These are phyloP conservation scores for Solanum ossicruentum DNA, from an alignment of 257 asterid species.

Conservation along the genomic window DNA sequence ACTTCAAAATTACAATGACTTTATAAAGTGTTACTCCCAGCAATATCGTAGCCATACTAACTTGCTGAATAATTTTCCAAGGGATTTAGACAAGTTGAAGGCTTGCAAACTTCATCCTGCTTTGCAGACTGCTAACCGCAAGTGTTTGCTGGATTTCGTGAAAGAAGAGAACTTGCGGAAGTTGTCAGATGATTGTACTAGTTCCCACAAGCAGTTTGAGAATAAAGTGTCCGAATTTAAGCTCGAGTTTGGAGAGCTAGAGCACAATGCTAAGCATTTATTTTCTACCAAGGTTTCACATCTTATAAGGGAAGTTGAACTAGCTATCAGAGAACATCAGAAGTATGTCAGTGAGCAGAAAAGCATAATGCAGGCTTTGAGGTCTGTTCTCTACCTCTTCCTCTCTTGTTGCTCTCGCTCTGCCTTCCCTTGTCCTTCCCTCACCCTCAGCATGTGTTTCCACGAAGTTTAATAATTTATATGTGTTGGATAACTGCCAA, in stretches of 20 bases:
- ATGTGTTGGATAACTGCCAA: not conserved
- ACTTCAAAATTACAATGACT: conserved; percentile 62
- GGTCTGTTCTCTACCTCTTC: conserved; percentile 30
- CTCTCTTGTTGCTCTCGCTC: not conserved
- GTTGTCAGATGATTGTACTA: conserved; percentile 69
- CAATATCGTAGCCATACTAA: conserved; percentile 63
- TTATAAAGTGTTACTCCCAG: conserved; percentile 61
- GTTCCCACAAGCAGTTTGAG: conserved; percentile 88
- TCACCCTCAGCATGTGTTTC: not conserved
- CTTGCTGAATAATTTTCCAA: conserved; percentile 59
- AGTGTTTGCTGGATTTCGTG: conserved; percentile 76
- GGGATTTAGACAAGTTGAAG: conserved; percentile 74
- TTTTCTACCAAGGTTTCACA: conserved; percentile 63
- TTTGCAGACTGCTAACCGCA: conserved; percentile 48
- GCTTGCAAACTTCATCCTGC: conserved; percentile 64
- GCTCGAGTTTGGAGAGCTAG: conserved; percentile 80
- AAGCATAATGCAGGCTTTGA: conserved; percentile 88
- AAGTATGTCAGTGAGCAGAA: conserved; percentile 60
- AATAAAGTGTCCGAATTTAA: conserved; percentile 76
- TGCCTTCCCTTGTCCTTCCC: not conserved
- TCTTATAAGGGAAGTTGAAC: conserved; percentile 58
- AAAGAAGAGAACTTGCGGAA: conserved; percentile 79
- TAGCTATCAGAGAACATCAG: conserved; percentile 59
- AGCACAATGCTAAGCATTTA: conserved; percentile 57
- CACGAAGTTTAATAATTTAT: not conserved